Conservation (phyloP, 129 eudicot genomes). For the Tanacetum coccineum region DNA sequence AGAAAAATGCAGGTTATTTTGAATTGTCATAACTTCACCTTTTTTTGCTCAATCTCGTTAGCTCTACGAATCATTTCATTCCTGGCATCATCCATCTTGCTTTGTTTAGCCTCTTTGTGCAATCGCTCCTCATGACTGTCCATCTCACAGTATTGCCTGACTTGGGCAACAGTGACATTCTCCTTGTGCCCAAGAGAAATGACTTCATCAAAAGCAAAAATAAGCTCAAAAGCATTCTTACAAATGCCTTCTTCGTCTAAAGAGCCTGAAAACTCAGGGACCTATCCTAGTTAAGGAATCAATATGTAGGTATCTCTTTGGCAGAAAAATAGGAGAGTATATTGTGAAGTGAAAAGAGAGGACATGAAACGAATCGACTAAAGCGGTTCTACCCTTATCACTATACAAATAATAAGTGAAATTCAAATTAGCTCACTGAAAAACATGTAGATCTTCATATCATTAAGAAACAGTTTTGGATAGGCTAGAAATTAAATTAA, state of each 20-base stretch:
- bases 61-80: conserved; percentile 95
- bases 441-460: neutral
- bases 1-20: neutral
- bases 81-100: conserved; percentile 80
- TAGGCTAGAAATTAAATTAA: neutral
- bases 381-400: neutral
- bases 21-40: conserved; percentile 34
- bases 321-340: neutral
- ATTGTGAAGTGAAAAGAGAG: neutral
- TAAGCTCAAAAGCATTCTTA: conserved; percentile 81
- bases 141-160: conserved; percentile 95
- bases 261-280: conserved; percentile 85
- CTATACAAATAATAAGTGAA: conserved; percentile 1
- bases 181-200: conserved; percentile 95
- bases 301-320: neutral
- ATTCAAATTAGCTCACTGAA: neutral
- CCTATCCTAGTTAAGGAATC: conserved; percentile 59
- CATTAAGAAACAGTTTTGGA: neutral
- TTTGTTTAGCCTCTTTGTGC: conserved; percentile 69
- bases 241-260: conserved; percentile 87
- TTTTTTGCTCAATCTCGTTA: conserved; percentile 81
- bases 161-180: conserved; percentile 81
- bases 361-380: neutral
- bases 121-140: conserved; percentile 87
- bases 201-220: conserved; percentile 93